Evolutionary conservation across 495 filamentous ascomycete species (phyloP).

Genomic region (Geoglossum glabrum): DNA sequence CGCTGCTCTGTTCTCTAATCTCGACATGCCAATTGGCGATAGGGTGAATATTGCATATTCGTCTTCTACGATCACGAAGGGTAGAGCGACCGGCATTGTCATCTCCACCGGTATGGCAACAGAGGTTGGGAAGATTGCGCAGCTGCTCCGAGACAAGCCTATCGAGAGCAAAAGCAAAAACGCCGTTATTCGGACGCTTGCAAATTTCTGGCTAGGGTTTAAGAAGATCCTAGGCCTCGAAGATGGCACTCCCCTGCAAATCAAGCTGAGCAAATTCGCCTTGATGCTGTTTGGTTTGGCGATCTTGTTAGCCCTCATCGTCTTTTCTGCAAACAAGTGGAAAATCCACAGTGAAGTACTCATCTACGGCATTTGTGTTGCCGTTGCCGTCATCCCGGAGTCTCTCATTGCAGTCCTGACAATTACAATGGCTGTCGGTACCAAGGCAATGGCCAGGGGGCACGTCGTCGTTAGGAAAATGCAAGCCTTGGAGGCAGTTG

Average conservation of each 20-base stretch:
- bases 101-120: constrained; percentile 60
- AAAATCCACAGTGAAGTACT: constrained; percentile 48
- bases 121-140: constrained; percentile 70
- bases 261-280: constrained; percentile 60
- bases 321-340: constrained; percentile 59
- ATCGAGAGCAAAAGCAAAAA: neutral
- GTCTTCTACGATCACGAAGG: constrained; percentile 46
- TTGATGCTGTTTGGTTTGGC: constrained; percentile 57
- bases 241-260: constrained; percentile 54
- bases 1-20: constrained; percentile 18
- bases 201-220: neutral
- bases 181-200: neutral
- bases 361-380: constrained; percentile 46
- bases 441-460: constrained; percentile 52
- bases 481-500: constrained; percentile 62
- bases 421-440: constrained; percentile 60
- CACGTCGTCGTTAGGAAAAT: constrained; percentile 68
- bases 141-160: neutral
- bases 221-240: constrained; percentile 4
- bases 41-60: constrained; percentile 50
- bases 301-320: constrained; percentile 54
- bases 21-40: constrained; percentile 32
- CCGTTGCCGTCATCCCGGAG: constrained; percentile 37
- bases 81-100: constrained; percentile 45
- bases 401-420: constrained; percentile 50